Conservation (phyloP, 2,329 filamentous ascomycete genomes). For the Ascochyta pisi region DNA sequence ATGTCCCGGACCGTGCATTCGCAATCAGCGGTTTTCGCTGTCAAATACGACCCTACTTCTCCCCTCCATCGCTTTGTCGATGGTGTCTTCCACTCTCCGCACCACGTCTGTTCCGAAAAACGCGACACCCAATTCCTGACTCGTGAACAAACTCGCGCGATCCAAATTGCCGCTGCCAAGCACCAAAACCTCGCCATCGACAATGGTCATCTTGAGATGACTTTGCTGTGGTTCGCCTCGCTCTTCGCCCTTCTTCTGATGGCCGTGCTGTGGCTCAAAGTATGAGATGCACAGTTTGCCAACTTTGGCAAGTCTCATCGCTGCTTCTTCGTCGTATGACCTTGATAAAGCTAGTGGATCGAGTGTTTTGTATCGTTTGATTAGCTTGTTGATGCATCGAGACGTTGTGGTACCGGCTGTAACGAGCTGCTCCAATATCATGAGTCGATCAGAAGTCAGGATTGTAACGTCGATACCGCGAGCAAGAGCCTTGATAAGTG, state of each 20-base stretch:
- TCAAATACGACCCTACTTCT: constrained; percentile 36
- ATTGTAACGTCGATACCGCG: constrained; percentile 73
- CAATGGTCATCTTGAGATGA: constrained; percentile 78
- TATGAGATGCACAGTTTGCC: constrained; percentile 67
- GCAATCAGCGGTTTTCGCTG: constrained; percentile 12
- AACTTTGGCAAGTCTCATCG: constrained; percentile 24
- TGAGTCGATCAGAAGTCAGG: constrained; percentile 72
- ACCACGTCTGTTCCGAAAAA: constrained; percentile 56
- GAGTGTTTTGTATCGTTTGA: constrained; percentile 58
- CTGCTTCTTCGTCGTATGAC: constrained; percentile 36
- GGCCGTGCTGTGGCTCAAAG: constrained; percentile 54
- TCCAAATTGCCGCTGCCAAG: constrained; percentile 86
- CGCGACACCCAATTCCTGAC: constrained; percentile 78
- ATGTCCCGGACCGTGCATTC: neutral
- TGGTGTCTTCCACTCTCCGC: constrained; percentile 30
- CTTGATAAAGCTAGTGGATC: neutral
- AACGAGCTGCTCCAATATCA: constrained; percentile 80
- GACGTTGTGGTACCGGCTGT: constrained; percentile 78
- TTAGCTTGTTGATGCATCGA: constrained; percentile 66
- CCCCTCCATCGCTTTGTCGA: constrained; percentile 36
- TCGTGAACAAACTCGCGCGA: constrained; percentile 84
- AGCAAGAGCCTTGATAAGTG: constrained; percentile 65
- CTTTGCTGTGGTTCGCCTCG: constrained; percentile 70
- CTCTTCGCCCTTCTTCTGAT: constrained; percentile 31
- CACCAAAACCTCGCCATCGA: constrained; percentile 72